Evolutionary conservation across 2,329 filamentous ascomycete species (phyloP), one percentile per base, ranked within the genome.

Genomic region (Penicillium sp.): DNA sequence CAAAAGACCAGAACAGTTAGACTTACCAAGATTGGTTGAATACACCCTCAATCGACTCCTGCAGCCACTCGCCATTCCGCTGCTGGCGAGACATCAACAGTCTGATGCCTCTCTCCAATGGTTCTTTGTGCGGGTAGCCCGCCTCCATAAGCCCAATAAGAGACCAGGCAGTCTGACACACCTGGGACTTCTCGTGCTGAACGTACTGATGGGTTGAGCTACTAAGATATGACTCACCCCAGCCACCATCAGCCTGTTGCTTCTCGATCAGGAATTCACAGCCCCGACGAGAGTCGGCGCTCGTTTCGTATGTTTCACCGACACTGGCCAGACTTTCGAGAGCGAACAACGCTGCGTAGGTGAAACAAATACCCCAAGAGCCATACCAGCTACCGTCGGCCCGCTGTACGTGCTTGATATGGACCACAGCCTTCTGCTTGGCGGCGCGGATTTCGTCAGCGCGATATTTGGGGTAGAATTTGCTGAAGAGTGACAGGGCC

Each of bases 311-410:
- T 3, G 82, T 89, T 75, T 97, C 91, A 6, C 92, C 92, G 5
- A 91, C 85, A 44, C 86, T 88, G 6, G 85, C 83, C 63, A 99
- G 80, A 60, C 89, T 91, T 72, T 97, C 93, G 1, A 97, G 80
- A 0, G 92, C 92, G 76, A 99, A 99, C 91, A 97, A 95, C 61
- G 86, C 89, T 0, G 92, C 94, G 70, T 99, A 99, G 0, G 92
- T 97, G 74, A 96, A 99, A 77, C 94, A 99, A 67, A 99, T 95
- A 50, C 90, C 94, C 94, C 94, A 99, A 69, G 86, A 91, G 43
- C 94, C 94, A 70, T 99, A 97, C 94, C 94, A 99, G 57, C 88
- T 89, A n/a, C 94, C 94, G 64, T 97, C 91, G 0, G 81, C 73
- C 2, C 84, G 80, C 74, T 97, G 94, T 3, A 86, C 84, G 2